Evolutionary conservation across 2,329 filamentous ascomycete species (phyloP).

Genomic region (Ophiostoma tasmaniense): DNA sequence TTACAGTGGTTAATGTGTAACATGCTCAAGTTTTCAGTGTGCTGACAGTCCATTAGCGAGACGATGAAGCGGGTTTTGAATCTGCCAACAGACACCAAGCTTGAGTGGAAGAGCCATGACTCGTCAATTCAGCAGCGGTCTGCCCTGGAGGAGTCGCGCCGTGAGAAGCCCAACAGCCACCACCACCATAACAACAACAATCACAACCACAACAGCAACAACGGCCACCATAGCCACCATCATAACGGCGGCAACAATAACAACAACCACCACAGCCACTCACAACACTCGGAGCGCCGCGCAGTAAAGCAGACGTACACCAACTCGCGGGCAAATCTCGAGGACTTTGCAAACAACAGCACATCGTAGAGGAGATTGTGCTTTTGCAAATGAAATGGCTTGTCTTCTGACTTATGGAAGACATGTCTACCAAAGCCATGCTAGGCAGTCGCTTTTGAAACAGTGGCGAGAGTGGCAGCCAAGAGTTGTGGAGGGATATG

Average conservation of each 20-base stretch:
- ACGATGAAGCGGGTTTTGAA: slow-evolving; percentile 85
- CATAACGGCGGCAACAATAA: slow-evolving; percentile 3
- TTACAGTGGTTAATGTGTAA: background rate
- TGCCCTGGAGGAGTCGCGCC: slow-evolving; percentile 82
- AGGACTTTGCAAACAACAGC: slow-evolving; percentile 15
- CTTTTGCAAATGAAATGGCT: background rate
- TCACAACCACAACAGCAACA: slow-evolving; percentile 25
- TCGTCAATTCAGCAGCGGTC: slow-evolving; percentile 88
- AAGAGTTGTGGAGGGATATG: background rate
- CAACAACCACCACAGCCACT: background rate
- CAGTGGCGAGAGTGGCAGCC: background rate
- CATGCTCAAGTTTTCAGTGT: background rate
- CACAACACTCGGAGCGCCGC: slow-evolving; percentile 16
- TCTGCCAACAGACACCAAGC: slow-evolving; percentile 79
- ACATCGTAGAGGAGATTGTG: slow-evolving; percentile 16
- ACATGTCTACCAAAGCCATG: background rate
- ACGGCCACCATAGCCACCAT: slow-evolving; percentile 17
- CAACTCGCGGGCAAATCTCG: background rate
- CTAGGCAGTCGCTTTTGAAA: background rate
- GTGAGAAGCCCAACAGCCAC: slow-evolving; percentile 61
- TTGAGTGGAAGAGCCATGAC: slow-evolving; percentile 94
- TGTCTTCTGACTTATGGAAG: background rate
- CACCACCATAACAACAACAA: slow-evolving; percentile 29
- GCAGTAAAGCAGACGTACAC: slow-evolving; percentile 12
- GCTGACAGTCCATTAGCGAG: slow-evolving; percentile 50